phyloP scores from a whole-genome alignment of 495 filamentous ascomycete genomes.

The Cercophora scortea region DNA sequence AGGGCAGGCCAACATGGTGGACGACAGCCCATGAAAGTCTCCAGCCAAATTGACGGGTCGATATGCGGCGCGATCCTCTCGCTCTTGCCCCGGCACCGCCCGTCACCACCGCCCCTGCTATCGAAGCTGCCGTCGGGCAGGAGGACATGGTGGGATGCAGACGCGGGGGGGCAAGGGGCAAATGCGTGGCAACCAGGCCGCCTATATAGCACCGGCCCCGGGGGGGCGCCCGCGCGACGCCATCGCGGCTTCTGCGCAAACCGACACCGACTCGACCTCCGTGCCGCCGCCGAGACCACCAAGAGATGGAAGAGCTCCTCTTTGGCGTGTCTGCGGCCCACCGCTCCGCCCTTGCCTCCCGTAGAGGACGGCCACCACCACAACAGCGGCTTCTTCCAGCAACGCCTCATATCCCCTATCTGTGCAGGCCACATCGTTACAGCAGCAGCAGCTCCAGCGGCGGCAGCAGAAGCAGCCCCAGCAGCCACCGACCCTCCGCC shows the following conservation, averaged over 20 bases:
- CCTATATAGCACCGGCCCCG: slow-evolving; percentile 10
- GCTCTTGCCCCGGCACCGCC: slow-evolving; percentile 19
- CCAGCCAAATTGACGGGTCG: slow-evolving; percentile 44
- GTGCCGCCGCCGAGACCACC: neutral
- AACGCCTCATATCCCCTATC: slow-evolving; percentile 1
- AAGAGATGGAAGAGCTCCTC: no score
- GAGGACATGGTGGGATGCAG: neutral
- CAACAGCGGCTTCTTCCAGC: slow-evolving; percentile 11
- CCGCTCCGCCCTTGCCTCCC: neutral
- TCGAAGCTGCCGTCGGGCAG: neutral
- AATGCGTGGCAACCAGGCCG: neutral
- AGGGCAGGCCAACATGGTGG: slow-evolving; percentile 36
- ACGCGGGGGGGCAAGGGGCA: neutral
- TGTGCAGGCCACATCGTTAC: slow-evolving; percentile 12
- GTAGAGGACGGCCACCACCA: slow-evolving; percentile 2
- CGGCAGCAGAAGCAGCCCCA: neutral
- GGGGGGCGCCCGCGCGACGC: neutral
- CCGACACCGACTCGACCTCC: neutral
- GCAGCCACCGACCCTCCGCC: neutral
- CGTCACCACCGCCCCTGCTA: slow-evolving; percentile 14
- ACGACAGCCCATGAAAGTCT: slow-evolving; percentile 46
- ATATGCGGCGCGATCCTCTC: slow-evolving; percentile 41
- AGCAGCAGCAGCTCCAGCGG: slow-evolving; percentile 3
- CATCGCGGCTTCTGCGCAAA: neutral
- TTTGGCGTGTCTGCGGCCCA: neutral